These are phyloP conservation scores for Begonia peltatifolia DNA, from an alignment of 306 rosid genomes.

Conservation along the genomic window DNA sequence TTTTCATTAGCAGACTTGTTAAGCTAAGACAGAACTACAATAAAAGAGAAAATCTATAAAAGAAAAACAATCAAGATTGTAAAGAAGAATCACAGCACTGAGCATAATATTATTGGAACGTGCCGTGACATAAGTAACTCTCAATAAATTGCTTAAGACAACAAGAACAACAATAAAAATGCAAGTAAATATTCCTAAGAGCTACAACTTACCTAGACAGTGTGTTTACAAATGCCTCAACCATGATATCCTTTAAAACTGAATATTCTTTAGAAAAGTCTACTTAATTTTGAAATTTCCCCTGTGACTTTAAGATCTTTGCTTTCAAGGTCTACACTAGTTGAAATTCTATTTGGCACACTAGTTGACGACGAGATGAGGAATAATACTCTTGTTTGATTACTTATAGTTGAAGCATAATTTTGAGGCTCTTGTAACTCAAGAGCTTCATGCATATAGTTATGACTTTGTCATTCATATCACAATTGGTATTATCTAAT, in stretches of 20 bases:
- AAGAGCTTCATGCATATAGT: conserved; percentile 20
- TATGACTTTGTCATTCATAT: conserved; percentile 14
- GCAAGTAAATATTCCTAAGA: no score
- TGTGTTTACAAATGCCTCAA: conserved; percentile 36
- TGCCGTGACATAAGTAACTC: no score
- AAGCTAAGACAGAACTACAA: no score
- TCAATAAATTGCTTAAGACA: no score
- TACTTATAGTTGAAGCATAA: conserved; percentile 35
- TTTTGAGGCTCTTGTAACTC: conserved; percentile 13
- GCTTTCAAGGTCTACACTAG: conserved; percentile 18
- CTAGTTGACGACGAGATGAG: conserved; percentile 27
- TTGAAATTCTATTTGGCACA: conserved; percentile 19
- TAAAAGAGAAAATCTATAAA: no score
- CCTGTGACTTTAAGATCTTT: conserved; percentile 20
- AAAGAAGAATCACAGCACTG: no score
- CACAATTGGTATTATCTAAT: conserved; percentile 11
- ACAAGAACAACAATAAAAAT: no score
- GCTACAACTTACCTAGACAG: conserved; percentile 48
- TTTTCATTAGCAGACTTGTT: no score
- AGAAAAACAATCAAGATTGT: no score
- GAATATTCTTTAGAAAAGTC: conserved; percentile 69
- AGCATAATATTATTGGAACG: no score
- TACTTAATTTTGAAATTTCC: conserved; percentile 43
- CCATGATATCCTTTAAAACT: conserved; percentile 47
- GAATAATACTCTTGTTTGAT: conserved; percentile 42